Evolutionary conservation across 1,284 basidiomycete genomes (phyloP), one percentile per base, ranked within the genome.

Genomic region (Vanrija humicola): DNA sequence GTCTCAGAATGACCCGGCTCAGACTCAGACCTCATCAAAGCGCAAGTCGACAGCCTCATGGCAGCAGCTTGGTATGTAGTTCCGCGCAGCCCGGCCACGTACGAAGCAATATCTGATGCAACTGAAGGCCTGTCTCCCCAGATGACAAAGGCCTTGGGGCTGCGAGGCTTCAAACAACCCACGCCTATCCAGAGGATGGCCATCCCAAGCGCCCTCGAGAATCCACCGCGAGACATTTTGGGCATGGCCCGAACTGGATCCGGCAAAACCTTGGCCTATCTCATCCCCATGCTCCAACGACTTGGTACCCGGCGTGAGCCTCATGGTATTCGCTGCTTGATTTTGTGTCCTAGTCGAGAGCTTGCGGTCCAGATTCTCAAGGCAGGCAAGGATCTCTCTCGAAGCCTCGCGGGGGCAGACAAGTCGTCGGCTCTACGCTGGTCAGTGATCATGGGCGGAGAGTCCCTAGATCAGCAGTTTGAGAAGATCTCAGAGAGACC

Each of bases 221-320:
- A 83, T 48, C 94, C 96, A 42, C 90, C 94, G 3, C 81, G 90
- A 49, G 96, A 99, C 77, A 86, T 98, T 9, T 90, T 99, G 18
- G 96, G 92, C 51, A 98, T 98, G 96, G 95, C 96, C 21, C 83
- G 96, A 18, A 99, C 96, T 1, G 96, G 96, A 54, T 97, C 94
- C 0, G 96, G 96, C 59, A 99, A 99, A 78, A 97, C 95, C 14
- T 83, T 98, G 26, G 95, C 95, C 38, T 99, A 96, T 76, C 84
- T 98, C 80, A 81, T 98, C 19, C 96, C 96, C 45, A 82, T 98
- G 14, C 81, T 98, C 0, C 90, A 96, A 61, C 83, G 89, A 25
- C 83, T 98, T 10, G 86, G 88, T 23, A 89, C 89, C 16, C 80
- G 85, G 16, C 93, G 96, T 72, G 83, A 16, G 21, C 78, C 84